Conservation (phyloP, 2,329 filamentous ascomycete species). For the Hymenoscyphus fructigenus region DNA sequence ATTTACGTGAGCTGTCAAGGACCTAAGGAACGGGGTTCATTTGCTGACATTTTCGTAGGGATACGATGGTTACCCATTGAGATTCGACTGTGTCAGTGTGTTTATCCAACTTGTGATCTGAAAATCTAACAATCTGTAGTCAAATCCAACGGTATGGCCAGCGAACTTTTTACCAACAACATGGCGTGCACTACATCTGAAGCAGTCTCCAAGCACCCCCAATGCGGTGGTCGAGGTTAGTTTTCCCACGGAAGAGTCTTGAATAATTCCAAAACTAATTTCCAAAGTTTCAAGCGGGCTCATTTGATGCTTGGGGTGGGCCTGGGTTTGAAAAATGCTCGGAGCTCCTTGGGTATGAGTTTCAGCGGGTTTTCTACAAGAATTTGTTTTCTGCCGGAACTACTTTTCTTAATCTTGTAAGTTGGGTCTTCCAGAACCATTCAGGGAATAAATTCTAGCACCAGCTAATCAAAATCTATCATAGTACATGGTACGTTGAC, state of each 20-base stretch:
- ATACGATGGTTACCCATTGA: not conserved
- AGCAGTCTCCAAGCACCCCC: constrained; percentile 64
- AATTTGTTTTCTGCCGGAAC: constrained; percentile 67
- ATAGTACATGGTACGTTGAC: not conserved
- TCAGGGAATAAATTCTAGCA: too few relatives aligned
- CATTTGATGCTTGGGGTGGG: constrained; percentile 75
- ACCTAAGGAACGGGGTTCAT: too few relatives aligned
- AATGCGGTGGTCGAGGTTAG: constrained; percentile 50
- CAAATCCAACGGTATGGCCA: constrained; percentile 55
- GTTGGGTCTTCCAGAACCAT: not conserved
- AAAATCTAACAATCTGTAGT: not conserved
- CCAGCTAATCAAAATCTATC: not conserved
- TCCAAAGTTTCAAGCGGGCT: constrained; percentile 64
- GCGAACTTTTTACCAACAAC: constrained; percentile 53
- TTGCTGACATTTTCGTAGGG: not conserved
- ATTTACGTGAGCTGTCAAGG: constrained; percentile 31
- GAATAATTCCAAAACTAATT: not conserved
- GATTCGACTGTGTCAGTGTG: not conserved
- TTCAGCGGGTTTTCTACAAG: constrained; percentile 77
- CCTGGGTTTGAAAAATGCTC: constrained; percentile 65
- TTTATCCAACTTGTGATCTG: not conserved
- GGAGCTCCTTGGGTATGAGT: constrained; percentile 66
- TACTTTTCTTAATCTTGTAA: constrained; percentile 56
- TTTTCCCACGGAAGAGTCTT: not conserved
- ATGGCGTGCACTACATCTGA: constrained; percentile 52